These are phyloP conservation scores for Crithidia brevicula DNA, from an alignment of 208 protist species.

Conservation along the genomic window DNA sequence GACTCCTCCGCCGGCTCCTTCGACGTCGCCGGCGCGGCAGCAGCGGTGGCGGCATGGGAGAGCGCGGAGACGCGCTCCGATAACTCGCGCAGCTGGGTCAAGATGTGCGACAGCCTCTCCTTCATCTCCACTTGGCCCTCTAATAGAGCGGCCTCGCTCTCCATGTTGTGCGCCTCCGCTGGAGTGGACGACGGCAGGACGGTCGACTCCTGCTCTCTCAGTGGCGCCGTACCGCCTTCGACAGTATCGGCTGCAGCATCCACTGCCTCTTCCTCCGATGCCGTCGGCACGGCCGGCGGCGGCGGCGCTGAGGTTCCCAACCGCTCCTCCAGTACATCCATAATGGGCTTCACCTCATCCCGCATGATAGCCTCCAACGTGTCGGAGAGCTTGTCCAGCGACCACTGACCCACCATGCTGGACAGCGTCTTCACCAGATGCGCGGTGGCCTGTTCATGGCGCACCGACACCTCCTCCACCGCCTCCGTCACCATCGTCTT, in stretches of 20 bases:
- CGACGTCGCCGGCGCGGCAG: background rate
- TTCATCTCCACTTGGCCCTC: conserved; percentile 6
- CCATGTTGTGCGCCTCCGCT: background rate
- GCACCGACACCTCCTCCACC: conserved; percentile 63
- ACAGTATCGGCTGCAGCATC: too few relatives aligned
- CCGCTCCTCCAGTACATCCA: conserved; percentile 46
- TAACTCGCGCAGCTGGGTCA: conserved; percentile 24
- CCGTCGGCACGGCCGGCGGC: background rate
- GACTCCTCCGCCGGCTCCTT: background rate
- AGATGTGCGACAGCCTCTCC: conserved; percentile 4
- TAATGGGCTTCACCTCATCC: conserved; percentile 41
- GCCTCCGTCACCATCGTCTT: conserved; percentile 60
- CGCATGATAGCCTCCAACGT: conserved; percentile 48
- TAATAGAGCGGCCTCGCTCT: background rate
- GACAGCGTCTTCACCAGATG: conserved; percentile 66
- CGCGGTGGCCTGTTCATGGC: conserved; percentile 67
- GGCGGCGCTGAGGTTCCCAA: background rate
- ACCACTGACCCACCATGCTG: conserved; percentile 61
- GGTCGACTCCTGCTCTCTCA: too few relatives aligned
- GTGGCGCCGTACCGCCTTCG: too few relatives aligned
- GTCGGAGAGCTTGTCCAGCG: conserved; percentile 61
- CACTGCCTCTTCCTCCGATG: background rate
- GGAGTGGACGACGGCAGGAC: background rate
- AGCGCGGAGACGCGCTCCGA: conserved; percentile 15
- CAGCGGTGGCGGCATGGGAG: background rate